Percentiles rank a stretch among this genome's conserved stretches.
Evolutionary conservation across 306 rosid genomes (phyloP).

Genomic region (Pyrus pyrifolia): DNA sequence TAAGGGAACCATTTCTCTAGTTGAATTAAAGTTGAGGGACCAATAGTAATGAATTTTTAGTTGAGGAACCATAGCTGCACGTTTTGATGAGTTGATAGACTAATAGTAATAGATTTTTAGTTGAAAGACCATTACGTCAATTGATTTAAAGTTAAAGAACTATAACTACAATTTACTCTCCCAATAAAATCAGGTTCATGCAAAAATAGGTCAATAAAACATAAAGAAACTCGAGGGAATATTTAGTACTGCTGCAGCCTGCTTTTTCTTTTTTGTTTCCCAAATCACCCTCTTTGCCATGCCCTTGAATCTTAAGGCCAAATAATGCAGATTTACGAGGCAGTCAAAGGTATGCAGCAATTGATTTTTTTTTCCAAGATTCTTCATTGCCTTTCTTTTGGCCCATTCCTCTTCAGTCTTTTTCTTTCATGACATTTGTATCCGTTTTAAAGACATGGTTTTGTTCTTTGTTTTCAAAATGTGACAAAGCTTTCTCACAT

Average conservation of each 20-base stretch:
- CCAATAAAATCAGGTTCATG: neutral
- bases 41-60: too few relatives aligned
- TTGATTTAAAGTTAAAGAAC: too few relatives aligned
- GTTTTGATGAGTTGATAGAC: too few relatives aligned
- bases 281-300: slow-evolving; percentile 12
- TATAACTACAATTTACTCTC: neutral
- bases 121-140: too few relatives aligned
- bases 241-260: slow-evolving; percentile 30
- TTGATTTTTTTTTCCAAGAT: slow-evolving; percentile 14
- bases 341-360: slow-evolving; percentile 50
- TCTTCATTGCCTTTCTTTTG: slow-evolving; percentile 24
- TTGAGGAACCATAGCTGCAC: too few relatives aligned
- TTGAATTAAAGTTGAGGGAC: too few relatives aligned
- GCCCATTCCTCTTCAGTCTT: slow-evolving; percentile 10
- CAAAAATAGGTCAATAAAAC: slow-evolving; percentile 18
- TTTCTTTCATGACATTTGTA: slow-evolving; percentile 10
- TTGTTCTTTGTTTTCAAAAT: slow-evolving; percentile 48
- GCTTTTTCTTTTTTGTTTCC: slow-evolving; percentile 74
- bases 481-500: slow-evolving; percentile 51
- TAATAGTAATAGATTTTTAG: too few relatives aligned
- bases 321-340: slow-evolving; percentile 57
- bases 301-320: slow-evolving; percentile 22
- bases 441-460: slow-evolving; percentile 25
- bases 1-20: too few relatives aligned
- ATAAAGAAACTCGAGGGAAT: slow-evolving; percentile 43